phyloP scores from a whole-genome alignment of 1,284 basidiomycete species.

The Cystobasidium pallidum region DNA sequence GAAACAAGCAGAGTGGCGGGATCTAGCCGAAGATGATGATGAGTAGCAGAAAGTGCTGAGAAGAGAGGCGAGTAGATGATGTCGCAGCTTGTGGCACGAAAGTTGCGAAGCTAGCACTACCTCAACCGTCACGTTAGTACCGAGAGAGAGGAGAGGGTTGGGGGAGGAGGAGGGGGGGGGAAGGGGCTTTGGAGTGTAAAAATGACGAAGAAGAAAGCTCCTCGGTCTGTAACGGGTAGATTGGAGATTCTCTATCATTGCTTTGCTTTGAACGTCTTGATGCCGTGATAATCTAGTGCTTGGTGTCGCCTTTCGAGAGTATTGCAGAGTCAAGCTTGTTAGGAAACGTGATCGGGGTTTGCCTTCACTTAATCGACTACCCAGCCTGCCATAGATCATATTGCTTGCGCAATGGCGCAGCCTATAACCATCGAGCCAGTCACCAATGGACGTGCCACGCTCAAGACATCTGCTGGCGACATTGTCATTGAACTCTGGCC shows the following conservation, averaged over 20 bases:
- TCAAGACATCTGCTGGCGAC: slow-evolving; percentile 88
- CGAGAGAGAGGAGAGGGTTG: too few relatives aligned
- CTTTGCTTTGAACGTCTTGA: background rate
- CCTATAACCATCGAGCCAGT: slow-evolving; percentile 48
- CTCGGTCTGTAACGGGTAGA: too few relatives aligned
- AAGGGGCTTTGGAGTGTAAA: too few relatives aligned
- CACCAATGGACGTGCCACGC: slow-evolving; percentile 63
- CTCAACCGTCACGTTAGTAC: too few relatives aligned
- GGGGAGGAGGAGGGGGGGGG: too few relatives aligned
- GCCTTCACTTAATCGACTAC: background rate
- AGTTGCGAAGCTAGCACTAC: too few relatives aligned
- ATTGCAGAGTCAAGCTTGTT: background rate
- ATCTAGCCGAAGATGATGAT: slow-evolving; percentile 6
- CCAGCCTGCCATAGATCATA: background rate
- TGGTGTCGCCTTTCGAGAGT: background rate
- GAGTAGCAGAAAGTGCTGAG: background rate
- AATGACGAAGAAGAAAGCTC: too few relatives aligned
- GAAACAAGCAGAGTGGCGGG: slow-evolving; percentile 2
- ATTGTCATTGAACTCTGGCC: slow-evolving; percentile 90
- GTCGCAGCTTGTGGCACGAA: too few relatives aligned
- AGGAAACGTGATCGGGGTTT: slow-evolving; percentile 13
- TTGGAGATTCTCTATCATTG: too few relatives aligned
- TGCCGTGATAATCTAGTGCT: background rate
- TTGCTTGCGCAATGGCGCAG: slow-evolving; percentile 26
- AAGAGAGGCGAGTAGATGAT: background rate